phyloP scores from a whole-genome alignment of 2,329 filamentous ascomycete species.

The Fusarium drepaniforme region DNA sequence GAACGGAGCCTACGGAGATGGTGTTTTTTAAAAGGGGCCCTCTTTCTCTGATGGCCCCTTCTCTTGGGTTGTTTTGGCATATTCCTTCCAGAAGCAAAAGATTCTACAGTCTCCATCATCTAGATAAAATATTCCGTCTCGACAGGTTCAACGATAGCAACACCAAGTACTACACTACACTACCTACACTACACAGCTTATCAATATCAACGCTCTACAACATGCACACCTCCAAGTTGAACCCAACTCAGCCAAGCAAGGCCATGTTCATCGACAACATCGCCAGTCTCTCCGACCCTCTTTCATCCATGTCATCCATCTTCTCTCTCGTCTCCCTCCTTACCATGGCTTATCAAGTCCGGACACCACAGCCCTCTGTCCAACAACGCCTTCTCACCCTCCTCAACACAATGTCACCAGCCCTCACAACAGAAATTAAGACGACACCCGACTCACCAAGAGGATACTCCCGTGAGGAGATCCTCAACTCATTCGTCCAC shows the following conservation, averaged over 20 bases:
- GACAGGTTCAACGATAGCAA: not conserved
- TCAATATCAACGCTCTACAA: slow-evolving; percentile 15
- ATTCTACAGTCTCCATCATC: slow-evolving; percentile 8
- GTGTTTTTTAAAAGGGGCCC: slow-evolving; percentile 19
- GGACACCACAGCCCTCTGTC: slow-evolving; percentile 38
- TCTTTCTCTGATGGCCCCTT: slow-evolving; percentile 12
- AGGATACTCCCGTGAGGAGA: slow-evolving; percentile 42
- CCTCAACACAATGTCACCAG: slow-evolving; percentile 48
- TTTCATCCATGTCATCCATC: slow-evolving; percentile 47
- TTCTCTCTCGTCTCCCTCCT: slow-evolving; percentile 50
- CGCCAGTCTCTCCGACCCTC: slow-evolving; percentile 46
- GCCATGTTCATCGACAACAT: slow-evolving; percentile 46
- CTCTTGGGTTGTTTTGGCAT: slow-evolving; percentile 24
- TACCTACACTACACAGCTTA: slow-evolving; percentile 7
- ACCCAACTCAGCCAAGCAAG: slow-evolving; percentile 34
- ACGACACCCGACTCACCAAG: not conserved
- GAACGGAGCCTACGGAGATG: slow-evolving; percentile 39
- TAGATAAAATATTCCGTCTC: not conserved
- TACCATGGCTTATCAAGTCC: slow-evolving; percentile 48
- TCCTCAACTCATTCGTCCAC: slow-evolving; percentile 48
- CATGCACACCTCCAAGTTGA: slow-evolving; percentile 42
- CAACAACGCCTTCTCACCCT: slow-evolving; percentile 51
- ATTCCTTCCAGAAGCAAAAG: slow-evolving; percentile 34
- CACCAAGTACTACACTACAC: slow-evolving; percentile 3
- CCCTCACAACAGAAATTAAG: slow-evolving; percentile 22